Conservation (phyloP, 805 yeast genomes). For the Kuraishia floccosa region DNA sequence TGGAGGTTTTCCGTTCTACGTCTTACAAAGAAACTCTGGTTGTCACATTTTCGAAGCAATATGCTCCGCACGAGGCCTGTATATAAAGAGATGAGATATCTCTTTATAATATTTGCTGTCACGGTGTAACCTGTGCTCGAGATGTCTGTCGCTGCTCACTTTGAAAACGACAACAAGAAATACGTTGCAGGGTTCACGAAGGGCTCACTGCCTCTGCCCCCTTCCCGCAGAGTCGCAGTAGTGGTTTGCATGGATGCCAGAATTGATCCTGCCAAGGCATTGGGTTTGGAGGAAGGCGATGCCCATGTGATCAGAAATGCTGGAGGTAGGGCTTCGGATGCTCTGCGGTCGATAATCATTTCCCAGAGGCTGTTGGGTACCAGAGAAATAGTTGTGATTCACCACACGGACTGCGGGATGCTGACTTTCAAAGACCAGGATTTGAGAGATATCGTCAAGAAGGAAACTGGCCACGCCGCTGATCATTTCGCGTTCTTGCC, state of each 20-base stretch:
- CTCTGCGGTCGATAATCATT: constrained; percentile 24
- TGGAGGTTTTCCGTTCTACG: too few species aligned
- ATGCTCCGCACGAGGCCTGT: background rate
- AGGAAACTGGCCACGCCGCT: constrained; percentile 17
- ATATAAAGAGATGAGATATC: background rate
- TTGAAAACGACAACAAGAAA: constrained; percentile 9
- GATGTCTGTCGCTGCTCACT: constrained; percentile 14
- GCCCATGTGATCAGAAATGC: constrained; percentile 33
- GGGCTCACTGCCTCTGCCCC: constrained; percentile 25
- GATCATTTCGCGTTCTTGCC: constrained; percentile 23
- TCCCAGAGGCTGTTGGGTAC: constrained; percentile 28
- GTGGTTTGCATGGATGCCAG: constrained; percentile 30
- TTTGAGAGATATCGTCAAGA: constrained; percentile 15
- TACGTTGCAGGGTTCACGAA: constrained; percentile 11
- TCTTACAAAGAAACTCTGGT: too few species aligned
- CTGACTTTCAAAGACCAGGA: constrained; percentile 23
- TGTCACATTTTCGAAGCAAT: background rate
- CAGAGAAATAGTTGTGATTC: constrained; percentile 24
- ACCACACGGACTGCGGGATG: constrained; percentile 34
- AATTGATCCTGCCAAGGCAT: constrained; percentile 22
- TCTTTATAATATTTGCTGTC: background rate
- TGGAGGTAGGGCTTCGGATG: constrained; percentile 29
- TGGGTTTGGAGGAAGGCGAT: constrained; percentile 27
- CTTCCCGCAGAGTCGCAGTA: constrained; percentile 21
- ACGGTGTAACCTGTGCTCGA: constrained; percentile 4